Percentiles rank a stretch among this genome's conserved stretches.
Evolutionary conservation across 108 stramenopile species (phyloP).

Genomic region (Cylindrotheca closterium): DNA sequence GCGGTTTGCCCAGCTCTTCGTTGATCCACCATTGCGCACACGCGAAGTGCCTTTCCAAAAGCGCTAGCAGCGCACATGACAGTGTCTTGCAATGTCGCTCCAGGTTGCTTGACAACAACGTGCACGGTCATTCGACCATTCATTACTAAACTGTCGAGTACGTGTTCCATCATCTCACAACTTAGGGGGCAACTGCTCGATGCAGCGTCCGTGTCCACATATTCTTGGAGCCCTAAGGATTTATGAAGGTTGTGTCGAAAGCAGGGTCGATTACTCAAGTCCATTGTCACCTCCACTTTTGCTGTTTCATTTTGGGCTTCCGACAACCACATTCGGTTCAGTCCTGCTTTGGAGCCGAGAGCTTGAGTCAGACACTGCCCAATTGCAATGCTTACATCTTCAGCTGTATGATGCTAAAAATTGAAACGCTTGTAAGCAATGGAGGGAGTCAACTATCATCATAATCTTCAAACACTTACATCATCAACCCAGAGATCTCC

Average conservation of each 20-base stretch:
- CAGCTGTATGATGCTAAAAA: conserved; percentile 84
- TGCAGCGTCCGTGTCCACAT: conserved; percentile 34
- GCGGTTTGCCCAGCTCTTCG: conserved; percentile 78
- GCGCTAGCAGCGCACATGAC: conserved; percentile 64
- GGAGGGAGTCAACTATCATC: not conserved
- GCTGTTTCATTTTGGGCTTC: conserved; percentile 34
- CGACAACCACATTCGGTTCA: conserved; percentile 88
- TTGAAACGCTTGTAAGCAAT: not conserved
- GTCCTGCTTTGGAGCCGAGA: conserved; percentile 81
- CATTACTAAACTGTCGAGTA: conserved; percentile 86
- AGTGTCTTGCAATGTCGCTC: conserved; percentile 35
- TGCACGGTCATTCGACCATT: conserved; percentile 90
- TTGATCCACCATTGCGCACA: conserved; percentile 74
- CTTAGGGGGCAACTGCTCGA: conserved; percentile 34
- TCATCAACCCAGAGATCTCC: conserved; percentile 96
- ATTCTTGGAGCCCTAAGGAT: conserved; percentile 29
- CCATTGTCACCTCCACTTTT: conserved; percentile 78
- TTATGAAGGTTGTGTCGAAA: conserved; percentile 64
- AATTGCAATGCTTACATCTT: conserved; percentile 93
- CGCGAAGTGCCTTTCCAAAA: conserved; percentile 65
- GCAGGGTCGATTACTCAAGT: conserved; percentile 83
- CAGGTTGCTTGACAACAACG: conserved; percentile 51
- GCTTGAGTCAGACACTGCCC: conserved; percentile 87
- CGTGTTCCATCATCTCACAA: conserved; percentile 93
- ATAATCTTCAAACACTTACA: conserved; percentile 5